Evolutionary conservation across 2,329 filamentous ascomycete species (phyloP), one percentile per base, ranked within the genome.

Genomic region (Penicillium brasilianum): DNA sequence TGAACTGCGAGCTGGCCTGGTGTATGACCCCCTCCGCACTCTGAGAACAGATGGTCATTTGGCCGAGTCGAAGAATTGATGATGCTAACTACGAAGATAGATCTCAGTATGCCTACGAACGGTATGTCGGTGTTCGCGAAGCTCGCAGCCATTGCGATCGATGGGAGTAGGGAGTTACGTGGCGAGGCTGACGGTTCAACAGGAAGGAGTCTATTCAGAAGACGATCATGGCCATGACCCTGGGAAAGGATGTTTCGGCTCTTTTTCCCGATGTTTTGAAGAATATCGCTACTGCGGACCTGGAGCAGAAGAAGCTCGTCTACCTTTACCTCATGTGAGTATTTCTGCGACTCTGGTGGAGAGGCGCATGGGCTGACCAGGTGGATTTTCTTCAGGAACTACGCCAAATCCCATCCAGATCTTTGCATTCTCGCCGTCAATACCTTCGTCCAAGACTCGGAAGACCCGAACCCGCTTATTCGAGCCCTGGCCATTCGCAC

Each of bases 211-310:
- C 95, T 25, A 99, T 99, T 71, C 95, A 99, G 77, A 98, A 97
- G 85, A 99, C 95, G 67, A 99, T 99, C 82, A 98, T 98, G 93
- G 93, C 95, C 76, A 99, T 99, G 95, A 99, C 95, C 1, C 79
- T 99, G 71, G 95, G 95, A 78, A 99, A 99, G 80, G 95, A 99
- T 81, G 95, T 99, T 62, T 99, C 95, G 57, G 91, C 93, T 59
- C 83, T 99, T 66, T 99, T 99, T 77, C 95, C 95, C 1, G 95
- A 99, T 76, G 95, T 99, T 36, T 83, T 99, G 66, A 99, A 99
- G 85, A 99, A 99, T 75, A 99, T 99, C 78, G 95, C 95, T 60
- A 99, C 95, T 1, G 84, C 81, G 49, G 95, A 99, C 74, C 82
- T 99, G 65, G 95, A 99, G 77, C 95, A 99, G 83, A 99, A 99